Percentiles rank a stretch among this genome's conserved stretches.
Conservation (phyloP, 1,139 yeast genomes). For the Spathaspora jeffriesii region DNA sequence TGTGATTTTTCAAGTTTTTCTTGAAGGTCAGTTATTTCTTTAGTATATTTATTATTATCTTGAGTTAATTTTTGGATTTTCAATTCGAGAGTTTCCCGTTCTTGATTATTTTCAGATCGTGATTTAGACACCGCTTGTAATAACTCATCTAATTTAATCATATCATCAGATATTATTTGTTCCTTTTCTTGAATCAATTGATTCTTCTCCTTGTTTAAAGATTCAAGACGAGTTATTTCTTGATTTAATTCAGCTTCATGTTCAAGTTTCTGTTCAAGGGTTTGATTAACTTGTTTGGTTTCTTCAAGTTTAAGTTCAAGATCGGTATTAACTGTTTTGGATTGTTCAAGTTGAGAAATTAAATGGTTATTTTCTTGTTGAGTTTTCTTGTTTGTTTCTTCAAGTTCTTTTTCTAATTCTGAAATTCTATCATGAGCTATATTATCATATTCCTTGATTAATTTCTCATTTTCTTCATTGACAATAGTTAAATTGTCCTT, state of each 20-base stretch:
- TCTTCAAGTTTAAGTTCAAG: conserved; percentile 15
- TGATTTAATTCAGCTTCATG: neutral
- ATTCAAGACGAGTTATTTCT: conserved; percentile 18
- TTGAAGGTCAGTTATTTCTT: conserved; percentile 21
- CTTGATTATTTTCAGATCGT: conserved; percentile 12
- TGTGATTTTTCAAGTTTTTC: conserved; percentile 39
- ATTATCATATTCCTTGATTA: conserved; percentile 15
- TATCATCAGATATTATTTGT: conserved; percentile 23
- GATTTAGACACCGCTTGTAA: conserved; percentile 19
- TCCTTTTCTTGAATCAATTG: conserved; percentile 18
- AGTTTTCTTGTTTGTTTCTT: conserved; percentile 12
- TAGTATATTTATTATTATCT: conserved; percentile 14
- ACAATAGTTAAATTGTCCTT: conserved; percentile 17
- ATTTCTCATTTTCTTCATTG: conserved; percentile 22
- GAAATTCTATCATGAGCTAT: conserved; percentile 16
- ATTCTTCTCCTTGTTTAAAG: conserved; percentile 2
- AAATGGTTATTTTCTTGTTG: neutral
- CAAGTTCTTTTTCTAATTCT: conserved; percentile 20
- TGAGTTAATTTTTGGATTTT: conserved; percentile 9
- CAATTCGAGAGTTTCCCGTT: neutral
- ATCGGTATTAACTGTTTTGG: conserved; percentile 7
- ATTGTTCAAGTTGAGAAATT: conserved; percentile 10
- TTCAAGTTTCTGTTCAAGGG: conserved; percentile 21
- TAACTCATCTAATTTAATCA: conserved; percentile 23
- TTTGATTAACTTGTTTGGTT: conserved; percentile 17